Conservation (phyloP, 2,329 filamentous ascomycete genomes). For the Cladosporium sp. region DNA sequence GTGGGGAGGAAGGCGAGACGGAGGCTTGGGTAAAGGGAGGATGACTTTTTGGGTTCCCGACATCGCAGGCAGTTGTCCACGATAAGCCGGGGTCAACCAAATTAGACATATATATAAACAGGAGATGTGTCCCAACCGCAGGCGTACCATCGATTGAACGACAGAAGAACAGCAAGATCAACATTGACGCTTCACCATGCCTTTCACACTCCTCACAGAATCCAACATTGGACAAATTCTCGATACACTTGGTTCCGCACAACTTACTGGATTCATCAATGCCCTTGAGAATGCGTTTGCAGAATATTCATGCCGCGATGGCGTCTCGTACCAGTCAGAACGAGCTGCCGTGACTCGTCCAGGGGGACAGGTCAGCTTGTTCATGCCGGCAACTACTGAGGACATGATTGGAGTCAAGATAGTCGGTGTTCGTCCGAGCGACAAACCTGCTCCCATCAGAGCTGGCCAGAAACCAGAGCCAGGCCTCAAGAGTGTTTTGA, state of each 20-base stretch:
- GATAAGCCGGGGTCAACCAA: not conserved
- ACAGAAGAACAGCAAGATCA: not conserved
- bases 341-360: conserved; percentile 61
- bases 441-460: conserved; percentile 24
- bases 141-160: not conserved
- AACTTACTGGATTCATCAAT: not conserved
- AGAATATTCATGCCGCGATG: conserved; percentile 7
- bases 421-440: conserved; percentile 53
- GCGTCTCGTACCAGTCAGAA: conserved; percentile 52
- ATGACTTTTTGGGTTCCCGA: not conserved
- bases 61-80: not conserved
- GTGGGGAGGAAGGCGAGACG: not conserved
- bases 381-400: conserved; percentile 65
- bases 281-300: not conserved
- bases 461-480: conserved; percentile 29
- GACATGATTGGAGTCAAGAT: conserved; percentile 65
- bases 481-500: conserved; percentile 58
- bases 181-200: not conserved
- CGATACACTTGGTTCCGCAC: not conserved
- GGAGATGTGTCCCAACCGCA: not conserved
- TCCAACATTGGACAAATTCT: not conserved
- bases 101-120: not conserved
- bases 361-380: conserved; percentile 63
- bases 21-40: not conserved
- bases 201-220: not conserved